These are phyloP conservation scores for Diaporthe vexans DNA, from an alignment of 2,329 filamentous ascomycete species.

Conservation along the genomic window DNA sequence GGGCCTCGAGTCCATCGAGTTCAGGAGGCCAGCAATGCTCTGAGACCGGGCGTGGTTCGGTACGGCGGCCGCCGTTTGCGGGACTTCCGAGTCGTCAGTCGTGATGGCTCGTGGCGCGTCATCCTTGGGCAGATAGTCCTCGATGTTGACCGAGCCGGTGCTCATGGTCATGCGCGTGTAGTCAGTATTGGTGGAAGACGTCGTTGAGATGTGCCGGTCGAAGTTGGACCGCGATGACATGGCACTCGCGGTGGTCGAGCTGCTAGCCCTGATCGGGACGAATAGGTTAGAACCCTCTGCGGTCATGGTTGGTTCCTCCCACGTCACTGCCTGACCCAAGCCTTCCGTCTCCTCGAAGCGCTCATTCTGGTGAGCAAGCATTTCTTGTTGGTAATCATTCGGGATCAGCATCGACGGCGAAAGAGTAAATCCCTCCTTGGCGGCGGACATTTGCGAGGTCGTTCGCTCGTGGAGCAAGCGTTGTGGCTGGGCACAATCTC, in stretches of 20 bases:
- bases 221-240: constrained; percentile 63
- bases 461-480: constrained; percentile 55
- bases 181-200: constrained; percentile 66
- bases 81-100: constrained; percentile 45
- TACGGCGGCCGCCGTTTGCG: constrained; percentile 49
- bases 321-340: constrained; percentile 48
- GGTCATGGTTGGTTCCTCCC: constrained; percentile 53
- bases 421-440: constrained; percentile 71
- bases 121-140: constrained; percentile 45
- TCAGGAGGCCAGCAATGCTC: constrained; percentile 36
- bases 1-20: constrained; percentile 29
- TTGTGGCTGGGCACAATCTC: constrained; percentile 49
- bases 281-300: constrained; percentile 52
- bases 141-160: constrained; percentile 60
- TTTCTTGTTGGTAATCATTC: constrained; percentile 69
- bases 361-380: constrained; percentile 58
- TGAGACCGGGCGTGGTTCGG: constrained; percentile 40
- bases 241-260: constrained; percentile 67
- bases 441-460: constrained; percentile 65
- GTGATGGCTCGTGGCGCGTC: constrained; percentile 39
- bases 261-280: constrained; percentile 63
- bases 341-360: constrained; percentile 51
- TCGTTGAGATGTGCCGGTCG: constrained; percentile 67
- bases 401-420: constrained; percentile 76
- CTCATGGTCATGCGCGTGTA: constrained; percentile 68